A percentile compares a stretch with the other conserved stretches of the same genome.
These are phyloP conservation scores for Cyphellophora attinorum DNA, from an alignment of 2,329 filamentous ascomycete species.

Conservation along the genomic window DNA sequence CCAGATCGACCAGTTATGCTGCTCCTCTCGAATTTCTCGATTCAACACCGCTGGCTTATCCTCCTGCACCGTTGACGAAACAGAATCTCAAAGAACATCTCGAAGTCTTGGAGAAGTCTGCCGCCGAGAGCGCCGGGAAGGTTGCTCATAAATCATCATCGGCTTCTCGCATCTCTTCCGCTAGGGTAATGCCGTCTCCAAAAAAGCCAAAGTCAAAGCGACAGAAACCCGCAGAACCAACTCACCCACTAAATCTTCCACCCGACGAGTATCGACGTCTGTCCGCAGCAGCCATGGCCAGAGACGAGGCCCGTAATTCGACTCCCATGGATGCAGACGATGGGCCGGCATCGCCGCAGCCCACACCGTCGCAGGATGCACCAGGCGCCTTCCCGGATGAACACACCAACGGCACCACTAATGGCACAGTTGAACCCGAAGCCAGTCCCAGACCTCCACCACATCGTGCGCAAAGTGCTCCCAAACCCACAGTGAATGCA, in stretches of 20 bases:
- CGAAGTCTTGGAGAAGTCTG: background rate
- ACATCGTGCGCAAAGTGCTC: slow-evolving; percentile 35
- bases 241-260: slow-evolving; percentile 80
- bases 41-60: background rate
- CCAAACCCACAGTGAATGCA: slow-evolving; percentile 57
- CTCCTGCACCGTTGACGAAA: background rate
- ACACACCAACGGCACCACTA: slow-evolving; percentile 17
- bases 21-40: background rate
- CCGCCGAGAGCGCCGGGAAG: background rate
- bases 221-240: slow-evolving; percentile 39
- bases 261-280: slow-evolving; percentile 79
- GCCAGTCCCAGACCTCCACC: slow-evolving; percentile 37
- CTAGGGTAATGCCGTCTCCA: slow-evolving; percentile 2
- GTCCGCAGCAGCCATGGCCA: slow-evolving; percentile 45
- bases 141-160: no score
- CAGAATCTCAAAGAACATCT: slow-evolving; percentile 1
- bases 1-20: slow-evolving; percentile 1
- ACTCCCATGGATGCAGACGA: slow-evolving; percentile 63
- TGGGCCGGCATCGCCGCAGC: slow-evolving; percentile 11
- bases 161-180: no score
- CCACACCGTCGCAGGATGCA: slow-evolving; percentile 13
- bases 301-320: slow-evolving; percentile 36
- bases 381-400: slow-evolving; percentile 15
- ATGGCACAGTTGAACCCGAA: slow-evolving; percentile 24
- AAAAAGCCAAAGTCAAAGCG: slow-evolving; percentile 8